A percentile compares a stretch with the other conserved stretches of the same genome.
Conservation (phyloP, 176 grass and related monocot genomes). For the Saccharum officinarum region DNA sequence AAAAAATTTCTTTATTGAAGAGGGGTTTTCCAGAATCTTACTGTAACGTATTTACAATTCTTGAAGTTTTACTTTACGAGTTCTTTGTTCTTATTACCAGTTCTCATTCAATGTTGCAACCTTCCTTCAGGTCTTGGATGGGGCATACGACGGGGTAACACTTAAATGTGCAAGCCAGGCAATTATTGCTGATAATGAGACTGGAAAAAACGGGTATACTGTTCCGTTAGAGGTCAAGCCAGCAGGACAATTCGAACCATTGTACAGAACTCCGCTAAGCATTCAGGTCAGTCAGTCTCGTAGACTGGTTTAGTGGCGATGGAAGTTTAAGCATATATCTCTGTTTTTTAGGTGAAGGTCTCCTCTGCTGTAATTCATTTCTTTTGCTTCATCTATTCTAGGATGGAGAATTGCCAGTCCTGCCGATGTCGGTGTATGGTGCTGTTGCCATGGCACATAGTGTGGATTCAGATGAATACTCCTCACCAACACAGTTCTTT, state of each 20-base stretch:
- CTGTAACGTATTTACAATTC: background rate
- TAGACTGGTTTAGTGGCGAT: background rate
- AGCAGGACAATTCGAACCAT: conserved; percentile 91
- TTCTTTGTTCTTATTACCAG: background rate
- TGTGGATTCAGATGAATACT: conserved; percentile 83
- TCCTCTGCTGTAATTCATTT: background rate
- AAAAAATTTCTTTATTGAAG: background rate
- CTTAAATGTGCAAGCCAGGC: conserved; percentile 87
- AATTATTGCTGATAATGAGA: conserved; percentile 72
- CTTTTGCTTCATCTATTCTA: conserved; percentile 35
- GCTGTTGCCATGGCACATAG: conserved; percentile 92
- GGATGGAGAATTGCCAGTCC: conserved; percentile 94
- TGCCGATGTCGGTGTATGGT: conserved; percentile 93
- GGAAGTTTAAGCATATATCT: background rate
- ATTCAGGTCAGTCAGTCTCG: conserved; percentile 60
- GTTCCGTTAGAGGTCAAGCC: conserved; percentile 89
- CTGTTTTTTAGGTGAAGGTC: background rate
- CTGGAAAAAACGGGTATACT: conserved; percentile 55
- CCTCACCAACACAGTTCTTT: conserved; percentile 87
- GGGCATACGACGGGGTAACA: conserved; percentile 74
- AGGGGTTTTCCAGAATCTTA: background rate
- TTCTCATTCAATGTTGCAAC: conserved; percentile 9
- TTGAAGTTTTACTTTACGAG: background rate
- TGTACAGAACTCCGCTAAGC: conserved; percentile 84
- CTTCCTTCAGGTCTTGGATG: conserved; percentile 73